Percentiles rank a stretch among this genome's conserved stretches.
Evolutionary conservation across 495 filamentous ascomycete genomes (phyloP).

Genomic region (Pseudoneurospora amorphoporcata): DNA sequence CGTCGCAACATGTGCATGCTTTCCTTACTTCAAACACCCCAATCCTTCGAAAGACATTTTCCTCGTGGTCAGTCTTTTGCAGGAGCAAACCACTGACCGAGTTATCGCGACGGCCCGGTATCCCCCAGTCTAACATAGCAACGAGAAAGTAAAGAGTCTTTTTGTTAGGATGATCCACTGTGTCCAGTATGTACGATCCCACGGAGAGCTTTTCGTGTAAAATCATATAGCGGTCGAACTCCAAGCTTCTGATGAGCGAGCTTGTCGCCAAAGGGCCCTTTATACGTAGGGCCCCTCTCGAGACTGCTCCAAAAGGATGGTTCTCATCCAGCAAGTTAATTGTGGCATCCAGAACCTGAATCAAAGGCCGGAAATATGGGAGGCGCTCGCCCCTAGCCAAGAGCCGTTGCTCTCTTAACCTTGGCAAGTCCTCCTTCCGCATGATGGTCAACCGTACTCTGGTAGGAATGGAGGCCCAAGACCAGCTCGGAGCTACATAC

Average conservation of each 20-base stretch:
- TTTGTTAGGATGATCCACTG: background rate
- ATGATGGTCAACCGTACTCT: background rate
- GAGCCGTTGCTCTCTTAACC: background rate
- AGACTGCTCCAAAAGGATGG: background rate
- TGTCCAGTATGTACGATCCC: background rate
- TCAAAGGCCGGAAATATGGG: background rate
- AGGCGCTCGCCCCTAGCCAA: too few relatives aligned
- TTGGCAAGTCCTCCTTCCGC: background rate
- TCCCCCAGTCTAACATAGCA: background rate
- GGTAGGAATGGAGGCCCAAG: background rate
- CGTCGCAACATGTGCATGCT: too few relatives aligned
- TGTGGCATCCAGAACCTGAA: background rate
- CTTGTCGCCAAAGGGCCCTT: background rate
- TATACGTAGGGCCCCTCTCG: background rate
- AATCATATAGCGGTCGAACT: too few relatives aligned
- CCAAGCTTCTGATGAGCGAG: background rate
- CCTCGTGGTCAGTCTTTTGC: background rate
- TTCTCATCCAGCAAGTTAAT: background rate
- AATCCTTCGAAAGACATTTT: background rate
- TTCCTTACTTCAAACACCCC: background rate
- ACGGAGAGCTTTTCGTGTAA: background rate
- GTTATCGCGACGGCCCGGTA: fast-evolving
- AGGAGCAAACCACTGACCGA: background rate
- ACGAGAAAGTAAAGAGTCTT: background rate
- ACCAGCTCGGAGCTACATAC: background rate